Evolutionary conservation across 176 grass and related monocot genomes (phyloP), one percentile per base, ranked within the genome.

Genomic region (Guadua angustifolia): DNA sequence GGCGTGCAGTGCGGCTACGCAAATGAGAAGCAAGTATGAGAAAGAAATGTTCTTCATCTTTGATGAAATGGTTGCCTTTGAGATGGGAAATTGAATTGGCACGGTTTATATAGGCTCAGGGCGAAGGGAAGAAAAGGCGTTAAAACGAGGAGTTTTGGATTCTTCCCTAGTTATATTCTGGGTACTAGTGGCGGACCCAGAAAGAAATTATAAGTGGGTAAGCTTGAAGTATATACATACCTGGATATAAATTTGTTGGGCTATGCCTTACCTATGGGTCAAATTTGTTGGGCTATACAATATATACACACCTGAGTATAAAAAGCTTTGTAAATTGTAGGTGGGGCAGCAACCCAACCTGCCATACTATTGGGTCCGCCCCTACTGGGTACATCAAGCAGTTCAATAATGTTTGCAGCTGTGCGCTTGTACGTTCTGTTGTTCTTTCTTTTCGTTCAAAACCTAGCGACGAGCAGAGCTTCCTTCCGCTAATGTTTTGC

Each of bases 21-120:
- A 89, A 15, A 80, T 76, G 51, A 88, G 55, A 26, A 89, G 70
- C 15, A 70, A 8, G 8, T 11, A 53, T 32, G 43, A 80, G 29
- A 16, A 60, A 7, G 40, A 42, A 21, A 38, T 52, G 50, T 1
- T 80, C 87, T 17, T 79, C 81, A 83, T 83, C 35, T 42, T 46
- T 66, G 35, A 29, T 62, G 21, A 59, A 46, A 70, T 49, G 17
- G 26, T 9, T 19, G 18, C 4, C 7, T 45, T 16, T 71, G 19
- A 33, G 47, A 36, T 86, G 71, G 35, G 36, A 36, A 19, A 7
- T 19, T 21, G 26, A 0, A 14, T 50, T 19, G 49, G 0, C 18
- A 66, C 2, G 77, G 69, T 50, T 81, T 82, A 42, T 82, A 87
- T 82, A 87, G 19, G 14, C 3, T 19, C 35, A 9, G 38, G 13